Conservation (phyloP, 2,329 filamentous ascomycete genomes). For the Beauveria sp. region DNA sequence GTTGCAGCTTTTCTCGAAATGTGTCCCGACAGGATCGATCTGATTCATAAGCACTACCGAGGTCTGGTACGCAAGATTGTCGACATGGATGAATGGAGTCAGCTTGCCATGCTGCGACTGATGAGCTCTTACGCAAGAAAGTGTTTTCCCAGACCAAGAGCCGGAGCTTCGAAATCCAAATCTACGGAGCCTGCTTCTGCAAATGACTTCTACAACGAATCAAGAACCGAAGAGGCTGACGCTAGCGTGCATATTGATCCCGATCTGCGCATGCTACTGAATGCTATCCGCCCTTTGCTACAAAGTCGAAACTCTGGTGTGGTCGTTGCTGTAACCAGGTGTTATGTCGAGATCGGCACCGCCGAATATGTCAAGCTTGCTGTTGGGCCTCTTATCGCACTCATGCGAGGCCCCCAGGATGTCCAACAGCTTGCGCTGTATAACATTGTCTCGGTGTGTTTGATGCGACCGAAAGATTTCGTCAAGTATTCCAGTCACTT, state of each 20-base stretch:
- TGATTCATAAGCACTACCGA: constrained; percentile 87
- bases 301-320: constrained; percentile 92
- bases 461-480: constrained; percentile 70
- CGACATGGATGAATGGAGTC: constrained; percentile 99
- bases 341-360: constrained; percentile 79
- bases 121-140: constrained; percentile 79
- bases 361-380: constrained; percentile 65
- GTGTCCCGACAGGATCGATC: constrained; percentile 77
- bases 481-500: constrained; percentile 86
- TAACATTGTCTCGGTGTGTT: constrained; percentile 90
- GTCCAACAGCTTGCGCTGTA: constrained; percentile 85
- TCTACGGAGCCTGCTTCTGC: constrained; percentile 32
- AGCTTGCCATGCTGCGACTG: constrained; percentile 73
- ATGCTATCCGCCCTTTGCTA: constrained; percentile 72
- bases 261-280: constrained; percentile 75
- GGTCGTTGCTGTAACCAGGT: constrained; percentile 76
- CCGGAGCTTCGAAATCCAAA: constrained; percentile 39
- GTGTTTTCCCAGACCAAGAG: constrained; percentile 71
- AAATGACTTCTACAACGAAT: constrained; percentile 77
- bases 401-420: constrained; percentile 77
- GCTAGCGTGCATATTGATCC: constrained; percentile 63
- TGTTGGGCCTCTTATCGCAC: constrained; percentile 76
- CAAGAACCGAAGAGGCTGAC: constrained; percentile 34
- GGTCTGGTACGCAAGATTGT: constrained; percentile 81
- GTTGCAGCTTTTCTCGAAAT: constrained; percentile 84